Conservation (phyloP, 2,329 filamentous ascomycete species). For the Teratosphaeria nubilosa region DNA sequence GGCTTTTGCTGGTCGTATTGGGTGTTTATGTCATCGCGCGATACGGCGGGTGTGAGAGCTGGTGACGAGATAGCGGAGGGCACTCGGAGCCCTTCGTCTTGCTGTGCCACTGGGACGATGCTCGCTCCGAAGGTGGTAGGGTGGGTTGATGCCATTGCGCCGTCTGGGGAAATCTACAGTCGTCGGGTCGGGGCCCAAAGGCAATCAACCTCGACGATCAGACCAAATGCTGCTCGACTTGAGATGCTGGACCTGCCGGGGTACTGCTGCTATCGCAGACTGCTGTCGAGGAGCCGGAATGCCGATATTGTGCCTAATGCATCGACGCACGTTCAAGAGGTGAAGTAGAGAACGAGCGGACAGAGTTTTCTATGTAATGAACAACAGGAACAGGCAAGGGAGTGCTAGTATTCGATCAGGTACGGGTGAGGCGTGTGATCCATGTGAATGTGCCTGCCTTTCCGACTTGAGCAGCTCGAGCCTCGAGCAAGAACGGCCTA, state of each 20-base stretch:
- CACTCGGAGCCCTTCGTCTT: slow-evolving; percentile 18
- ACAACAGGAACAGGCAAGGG: neutral
- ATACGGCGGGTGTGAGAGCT: slow-evolving; percentile 25
- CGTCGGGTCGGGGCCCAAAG: neutral
- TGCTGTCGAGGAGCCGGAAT: neutral
- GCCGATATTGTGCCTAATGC: neutral
- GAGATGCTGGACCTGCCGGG: neutral
- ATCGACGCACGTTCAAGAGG: neutral
- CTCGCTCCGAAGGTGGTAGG: slow-evolving; percentile 33
- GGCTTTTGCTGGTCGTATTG: slow-evolving; percentile 26
- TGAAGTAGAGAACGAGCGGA: neutral
- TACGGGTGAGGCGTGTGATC: neutral
- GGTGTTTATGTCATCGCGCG: slow-evolving; percentile 22
- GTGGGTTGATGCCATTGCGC: neutral
- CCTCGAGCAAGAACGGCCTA: neutral
- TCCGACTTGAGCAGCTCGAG: neutral
- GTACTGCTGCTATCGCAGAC: neutral
- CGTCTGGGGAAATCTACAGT: neutral
- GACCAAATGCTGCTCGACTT: neutral
- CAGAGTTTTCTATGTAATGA: neutral
- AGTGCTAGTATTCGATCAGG: neutral
- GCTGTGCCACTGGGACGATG: slow-evolving; percentile 23
- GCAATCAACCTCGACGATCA: neutral
- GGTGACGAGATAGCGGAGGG: slow-evolving; percentile 23
- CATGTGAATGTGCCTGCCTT: neutral